phyloP scores from a whole-genome alignment of 306 rosid genomes.

The Lathyrus oleraceus region DNA sequence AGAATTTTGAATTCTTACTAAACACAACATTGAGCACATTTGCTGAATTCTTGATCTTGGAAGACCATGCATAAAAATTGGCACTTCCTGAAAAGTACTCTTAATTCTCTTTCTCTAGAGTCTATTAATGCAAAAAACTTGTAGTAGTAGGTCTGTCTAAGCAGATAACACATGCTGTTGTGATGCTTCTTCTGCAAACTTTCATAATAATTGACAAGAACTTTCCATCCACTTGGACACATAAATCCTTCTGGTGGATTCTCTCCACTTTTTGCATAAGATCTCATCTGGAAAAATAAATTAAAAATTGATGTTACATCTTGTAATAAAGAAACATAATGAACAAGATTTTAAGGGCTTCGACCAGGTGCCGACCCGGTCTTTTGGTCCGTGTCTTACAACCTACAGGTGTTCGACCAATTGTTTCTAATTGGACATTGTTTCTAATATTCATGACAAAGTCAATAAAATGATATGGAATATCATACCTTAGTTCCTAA shows the following conservation, averaged over 20 bases:
- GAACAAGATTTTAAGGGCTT: too few species aligned
- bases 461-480: neutral
- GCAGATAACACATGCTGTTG: constrained; percentile 62
- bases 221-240: constrained; percentile 97
- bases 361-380: neutral
- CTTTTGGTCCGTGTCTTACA: neutral
- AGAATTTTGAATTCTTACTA: too few species aligned
- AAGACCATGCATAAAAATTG: constrained; percentile 42
- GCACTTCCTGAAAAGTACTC: constrained; percentile 34
- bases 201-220: constrained; percentile 77
- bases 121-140: constrained; percentile 32
- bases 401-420: neutral
- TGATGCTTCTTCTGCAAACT: constrained; percentile 75
- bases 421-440: neutral
- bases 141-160: constrained; percentile 39
- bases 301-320: neutral
- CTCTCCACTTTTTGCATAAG: constrained; percentile 83
- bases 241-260: constrained; percentile 94
- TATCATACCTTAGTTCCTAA: constrained; percentile 90
- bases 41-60: constrained; percentile 34
- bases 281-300: constrained; percentile 67
- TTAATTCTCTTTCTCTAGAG: constrained; percentile 22
- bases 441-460: constrained; percentile 3
- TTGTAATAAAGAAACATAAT: too few species aligned
- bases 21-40: too few species aligned